Base-by-base conservation (phyloP, 202 grass and related monocot species). In the Bolboschoenoplectus hybrid region DNA sequence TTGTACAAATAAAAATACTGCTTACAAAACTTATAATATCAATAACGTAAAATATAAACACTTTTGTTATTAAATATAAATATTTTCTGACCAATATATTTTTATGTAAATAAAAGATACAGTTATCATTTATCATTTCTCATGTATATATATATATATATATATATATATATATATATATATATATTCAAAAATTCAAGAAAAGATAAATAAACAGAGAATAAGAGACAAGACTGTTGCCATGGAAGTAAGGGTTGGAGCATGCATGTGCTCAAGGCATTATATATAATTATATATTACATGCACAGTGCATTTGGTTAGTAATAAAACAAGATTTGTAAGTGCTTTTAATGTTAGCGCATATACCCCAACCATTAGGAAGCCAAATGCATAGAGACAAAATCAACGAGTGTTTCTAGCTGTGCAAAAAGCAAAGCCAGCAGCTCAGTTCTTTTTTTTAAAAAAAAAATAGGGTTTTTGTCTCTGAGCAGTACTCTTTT, bases 311-410 rank as follows among this genome's bases (percentile, higher is more conserved):
- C 74, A 79, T 66, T 70, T 80, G 70, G 60, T 52, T 63, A 65
- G 68, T 39, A 63, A 79, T 64, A 61, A 78, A 63, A 86, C 61
- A 86, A 65, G 70, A 86, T 64, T 75, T 50, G 41, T 32, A 83
- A 72, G 80, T 73, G 49, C 82, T 89, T 26, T 89, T 91, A 88
- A 77, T 82, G 69, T 51, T 88, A 82, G 88, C 66, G 82, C 89
- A 90, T 92, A 93, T 96, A 78, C 91, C 91, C 89, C 87, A 83
- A 76, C 91, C 85, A 86, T 63, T 89, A 90, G 77, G 77, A 88
- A 84, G 91, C 87, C 94, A 97, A 97, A 86, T 67, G 80, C 41
- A 82, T 90, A 41, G 35, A 52, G 94, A 97, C 94, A 95, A 84
- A 53, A 61, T 84, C 53, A 82, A 83, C 81, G 84, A 81, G 86